Percentiles rank a stretch among this genome's conserved stretches.
Conservation (phyloP, 2,329 filamentous ascomycete species). For the Neonectria punicea region DNA sequence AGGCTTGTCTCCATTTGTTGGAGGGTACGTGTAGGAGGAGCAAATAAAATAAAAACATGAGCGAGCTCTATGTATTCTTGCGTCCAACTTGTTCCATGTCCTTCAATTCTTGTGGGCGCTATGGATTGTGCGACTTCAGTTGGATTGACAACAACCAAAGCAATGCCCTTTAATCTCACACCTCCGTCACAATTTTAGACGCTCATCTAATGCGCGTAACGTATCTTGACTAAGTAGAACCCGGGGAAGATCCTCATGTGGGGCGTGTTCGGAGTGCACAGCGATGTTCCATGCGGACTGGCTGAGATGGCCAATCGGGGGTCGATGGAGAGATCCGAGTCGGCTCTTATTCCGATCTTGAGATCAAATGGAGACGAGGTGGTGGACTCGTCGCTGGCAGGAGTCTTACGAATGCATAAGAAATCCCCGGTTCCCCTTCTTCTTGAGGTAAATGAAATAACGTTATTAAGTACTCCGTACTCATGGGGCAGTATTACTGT, state of each 20-base stretch:
- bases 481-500: not conserved
- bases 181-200: too few species aligned
- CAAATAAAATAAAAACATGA: not conserved
- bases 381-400: not conserved
- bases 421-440: too few species aligned
- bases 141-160: too few species aligned
- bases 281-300: not conserved
- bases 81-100: too few species aligned
- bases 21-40: not conserved
- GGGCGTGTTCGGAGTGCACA: not conserved
- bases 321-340: not conserved
- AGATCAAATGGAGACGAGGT: not conserved
- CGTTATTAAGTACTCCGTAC: too few species aligned
- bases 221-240: too few species aligned
- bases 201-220: too few species aligned
- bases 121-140: too few species aligned
- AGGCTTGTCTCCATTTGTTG: not conserved
- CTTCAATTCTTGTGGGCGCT: too few species aligned
- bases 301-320: not conserved
- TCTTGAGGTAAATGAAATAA: too few species aligned
- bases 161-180: too few species aligned
- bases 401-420: not conserved
- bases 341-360: not conserved
- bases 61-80: not conserved
- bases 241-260: too few species aligned